Evolutionary conservation across 257 asterid species (phyloP), one percentile per base, ranked within the genome.

Genomic region (Lithospermum erythrorhizon): DNA sequence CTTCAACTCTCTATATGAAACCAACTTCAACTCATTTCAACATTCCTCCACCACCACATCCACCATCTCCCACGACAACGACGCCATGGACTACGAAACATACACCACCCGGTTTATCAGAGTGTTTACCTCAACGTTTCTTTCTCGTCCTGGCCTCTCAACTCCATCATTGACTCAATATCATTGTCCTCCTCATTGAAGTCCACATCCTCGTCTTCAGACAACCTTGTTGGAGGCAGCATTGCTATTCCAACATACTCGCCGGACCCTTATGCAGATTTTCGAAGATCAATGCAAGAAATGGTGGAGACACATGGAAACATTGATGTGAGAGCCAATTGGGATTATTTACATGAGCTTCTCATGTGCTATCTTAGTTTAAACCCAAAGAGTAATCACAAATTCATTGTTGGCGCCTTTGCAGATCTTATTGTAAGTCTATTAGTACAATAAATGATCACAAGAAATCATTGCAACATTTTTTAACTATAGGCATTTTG

Each of bases 261-360:
- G 2, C 83, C 89, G 6, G 96, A 89, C 77, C 99, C 99, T 3
- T 84, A 65, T 76, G 9, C 32, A 23, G 99, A 93, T 71, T 93
- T 93, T 80, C 90, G 97, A 57, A 75, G 81, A 41, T 93, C 99
- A 56, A 89, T 93, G 99, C 96, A 89, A 57, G 97, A 89, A 56
- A 93, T 93, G 99, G 94, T 93, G 87, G 96, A 84, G 67, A 94
- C 97, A 62, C 95, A 82, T 53, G 80, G 68, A 1, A 67, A 77
- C 30, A 80, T 69, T 58, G 95, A 82, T 66, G 85, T 81, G 15
- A 53, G 75, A 9, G 70, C 72, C 49, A 71, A 79, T 52, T 89
- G 96, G 97, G 96, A 85, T 14, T 80, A 73, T 65, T 59, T 93
- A 78, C 88, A 89, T 41, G 82, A 89, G 61, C 96, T 93, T 1